Evolutionary conservation across 192 early-diverging fungal genomes (phyloP).

Genomic region (Linderina pennispora): DNA sequence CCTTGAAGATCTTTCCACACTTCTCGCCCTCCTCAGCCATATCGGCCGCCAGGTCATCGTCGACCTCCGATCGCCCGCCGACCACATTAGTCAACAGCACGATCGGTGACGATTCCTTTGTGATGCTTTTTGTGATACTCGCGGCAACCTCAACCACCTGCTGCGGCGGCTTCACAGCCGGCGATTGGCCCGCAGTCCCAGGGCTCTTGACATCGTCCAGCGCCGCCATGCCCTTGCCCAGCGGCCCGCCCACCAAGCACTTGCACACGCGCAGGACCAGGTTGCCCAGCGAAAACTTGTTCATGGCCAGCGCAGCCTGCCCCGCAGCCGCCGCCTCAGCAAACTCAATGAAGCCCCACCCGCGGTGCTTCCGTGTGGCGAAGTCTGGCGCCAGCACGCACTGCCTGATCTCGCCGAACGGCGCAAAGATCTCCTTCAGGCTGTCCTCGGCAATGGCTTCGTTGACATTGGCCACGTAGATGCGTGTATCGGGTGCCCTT

Average conservation of each 20-base stretch:
- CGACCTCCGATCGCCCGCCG: slow-evolving; percentile 64
- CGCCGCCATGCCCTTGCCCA: slow-evolving; percentile 74
- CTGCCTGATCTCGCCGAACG: slow-evolving; percentile 71
- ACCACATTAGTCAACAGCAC: slow-evolving; percentile 67
- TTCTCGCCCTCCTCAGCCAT: slow-evolving; percentile 78
- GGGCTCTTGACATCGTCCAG: slow-evolving; percentile 59
- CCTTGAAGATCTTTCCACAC: slow-evolving; percentile 64
- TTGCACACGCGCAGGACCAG: slow-evolving; percentile 58
- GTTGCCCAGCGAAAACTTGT: slow-evolving; percentile 73
- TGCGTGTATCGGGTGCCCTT: slow-evolving; percentile 54
- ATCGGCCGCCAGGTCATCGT: slow-evolving; percentile 77
- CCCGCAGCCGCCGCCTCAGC: slow-evolving; percentile 51
- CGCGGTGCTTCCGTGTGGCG: slow-evolving; percentile 62
- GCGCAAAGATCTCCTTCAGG: slow-evolving; percentile 70
- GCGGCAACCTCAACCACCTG: slow-evolving; percentile 32
- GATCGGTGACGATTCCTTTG: slow-evolving; percentile 25
- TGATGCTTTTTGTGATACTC: slow-evolving; percentile 32
- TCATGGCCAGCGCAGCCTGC: slow-evolving; percentile 61
- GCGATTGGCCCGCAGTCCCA: background rate
- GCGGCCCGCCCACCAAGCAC: slow-evolving; percentile 69
- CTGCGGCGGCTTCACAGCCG: slow-evolving; percentile 23
- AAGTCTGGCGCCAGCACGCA: slow-evolving; percentile 68
- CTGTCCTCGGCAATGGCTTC: slow-evolving; percentile 67
- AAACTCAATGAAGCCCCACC: slow-evolving; percentile 85
- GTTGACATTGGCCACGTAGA: slow-evolving; percentile 84